Evolutionary conservation across 2,329 filamentous ascomycete species (phyloP).

Genomic region (Colletotrichum paranaense): DNA sequence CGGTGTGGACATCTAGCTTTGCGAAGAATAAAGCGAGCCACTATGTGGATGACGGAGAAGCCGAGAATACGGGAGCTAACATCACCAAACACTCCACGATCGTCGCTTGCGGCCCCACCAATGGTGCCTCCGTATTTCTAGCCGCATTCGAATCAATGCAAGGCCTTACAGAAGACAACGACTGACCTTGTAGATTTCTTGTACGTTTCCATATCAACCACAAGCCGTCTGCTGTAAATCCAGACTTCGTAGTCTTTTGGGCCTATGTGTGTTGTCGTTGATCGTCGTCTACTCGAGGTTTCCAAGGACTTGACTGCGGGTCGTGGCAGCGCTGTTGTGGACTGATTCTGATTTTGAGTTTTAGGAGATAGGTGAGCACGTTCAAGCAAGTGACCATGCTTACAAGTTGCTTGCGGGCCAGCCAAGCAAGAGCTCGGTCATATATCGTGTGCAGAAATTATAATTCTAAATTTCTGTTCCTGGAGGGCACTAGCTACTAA

Average conservation of each 20-base stretch:
- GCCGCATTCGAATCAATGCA: neutral
- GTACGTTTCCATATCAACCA: too few species aligned
- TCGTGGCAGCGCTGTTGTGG: too few species aligned
- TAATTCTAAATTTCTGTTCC: too few species aligned
- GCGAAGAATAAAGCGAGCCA: neutral
- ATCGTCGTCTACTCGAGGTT: neutral
- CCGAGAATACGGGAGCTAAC: neutral
- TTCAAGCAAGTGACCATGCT: neutral
- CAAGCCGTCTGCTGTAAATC: too few species aligned
- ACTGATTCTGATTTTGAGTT: neutral
- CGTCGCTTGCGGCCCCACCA: neutral
- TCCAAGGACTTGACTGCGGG: neutral
- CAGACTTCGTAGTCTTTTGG: too few species aligned
- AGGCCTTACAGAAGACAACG: neutral
- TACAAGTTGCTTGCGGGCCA: too few species aligned
- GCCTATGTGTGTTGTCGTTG: neutral
- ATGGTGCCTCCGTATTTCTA: neutral
- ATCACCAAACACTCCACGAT: neutral
- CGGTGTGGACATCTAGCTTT: neutral
- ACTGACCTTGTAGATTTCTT: neutral
- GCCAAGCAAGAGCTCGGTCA: too few species aligned
- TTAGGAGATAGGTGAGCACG: neutral
- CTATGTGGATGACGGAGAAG: neutral
- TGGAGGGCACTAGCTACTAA: too few species aligned
- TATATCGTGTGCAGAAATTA: too few species aligned